These are phyloP conservation scores for Cyclotella choctawhatcheeana DNA, from an alignment of 108 stramenopile genomes.

Conservation along the genomic window DNA sequence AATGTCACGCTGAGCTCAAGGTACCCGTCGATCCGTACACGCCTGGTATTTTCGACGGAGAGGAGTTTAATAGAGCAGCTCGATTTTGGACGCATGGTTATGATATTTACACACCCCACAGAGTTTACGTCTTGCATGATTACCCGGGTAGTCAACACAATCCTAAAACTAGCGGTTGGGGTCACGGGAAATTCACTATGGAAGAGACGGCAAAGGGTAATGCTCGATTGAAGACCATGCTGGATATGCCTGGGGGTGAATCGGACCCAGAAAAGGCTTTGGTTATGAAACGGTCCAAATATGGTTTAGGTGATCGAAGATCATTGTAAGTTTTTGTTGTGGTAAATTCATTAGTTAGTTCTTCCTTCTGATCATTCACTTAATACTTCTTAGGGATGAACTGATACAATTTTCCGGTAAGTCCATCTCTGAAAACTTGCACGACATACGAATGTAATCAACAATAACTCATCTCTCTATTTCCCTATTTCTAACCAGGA, in stretches of 20 bases:
- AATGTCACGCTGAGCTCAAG: slow-evolving; percentile 90
- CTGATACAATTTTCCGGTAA: slow-evolving; percentile 76
- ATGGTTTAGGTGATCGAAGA: slow-evolving; percentile 76
- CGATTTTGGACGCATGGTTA: slow-evolving; percentile 94
- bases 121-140: slow-evolving; percentile 85
- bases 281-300: slow-evolving; percentile 44
- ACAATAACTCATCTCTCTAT: not conserved
- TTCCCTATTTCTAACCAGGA: too few relatives aligned
- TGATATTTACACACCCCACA: slow-evolving; percentile 89
- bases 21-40: slow-evolving; percentile 91
- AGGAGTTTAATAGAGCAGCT: slow-evolving; percentile 84
- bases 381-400: not conserved
- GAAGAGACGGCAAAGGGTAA: slow-evolving; percentile 20
- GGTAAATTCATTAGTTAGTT: not conserved
- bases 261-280: slow-evolving; percentile 31
- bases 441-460: not conserved
- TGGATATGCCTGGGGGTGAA: slow-evolving; percentile 67
- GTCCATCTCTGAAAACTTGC: not conserved
- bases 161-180: slow-evolving; percentile 65
- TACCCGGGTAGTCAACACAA: slow-evolving; percentile 80
- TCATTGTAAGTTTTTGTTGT: slow-evolving; percentile 54
- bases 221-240: slow-evolving; percentile 61
- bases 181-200: slow-evolving; percentile 29
- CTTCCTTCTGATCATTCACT: not conserved
- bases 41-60: slow-evolving; percentile 90